phyloP scores from a whole-genome alignment of 23 red algal species.

The Chondrus crispus region DNA sequence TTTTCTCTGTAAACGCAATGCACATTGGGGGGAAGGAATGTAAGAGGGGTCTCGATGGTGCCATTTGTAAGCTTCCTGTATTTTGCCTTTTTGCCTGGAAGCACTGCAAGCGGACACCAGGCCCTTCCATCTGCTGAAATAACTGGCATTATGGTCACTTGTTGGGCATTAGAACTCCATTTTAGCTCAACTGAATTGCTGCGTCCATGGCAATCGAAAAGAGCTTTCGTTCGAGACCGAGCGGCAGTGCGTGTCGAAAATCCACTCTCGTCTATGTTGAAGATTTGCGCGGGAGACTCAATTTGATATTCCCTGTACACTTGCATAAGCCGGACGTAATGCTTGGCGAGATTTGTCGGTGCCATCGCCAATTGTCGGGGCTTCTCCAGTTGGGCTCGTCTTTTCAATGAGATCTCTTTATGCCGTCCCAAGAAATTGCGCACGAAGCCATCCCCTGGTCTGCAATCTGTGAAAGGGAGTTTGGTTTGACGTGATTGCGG shows the following conservation, averaged over 20 bases:
- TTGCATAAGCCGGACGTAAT: neutral
- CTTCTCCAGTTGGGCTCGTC: neutral
- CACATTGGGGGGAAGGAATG: neutral
- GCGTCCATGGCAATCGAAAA: neutral
- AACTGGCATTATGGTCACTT: slow-evolving; percentile 2
- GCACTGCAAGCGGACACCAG: neutral
- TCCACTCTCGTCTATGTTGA: slow-evolving; percentile 9
- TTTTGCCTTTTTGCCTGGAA: neutral
- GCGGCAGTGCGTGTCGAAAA: neutral
- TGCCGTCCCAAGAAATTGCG: too few relatives aligned
- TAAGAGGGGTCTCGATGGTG: neutral
- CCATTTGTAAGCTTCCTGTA: neutral
- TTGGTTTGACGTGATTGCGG: too few relatives aligned
- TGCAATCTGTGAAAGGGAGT: too few relatives aligned
- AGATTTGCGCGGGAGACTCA: too few relatives aligned
- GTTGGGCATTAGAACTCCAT: neutral
- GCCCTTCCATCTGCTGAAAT: neutral
- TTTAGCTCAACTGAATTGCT: slow-evolving; percentile 7
- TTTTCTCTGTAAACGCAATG: neutral
- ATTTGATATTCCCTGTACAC: neutral
- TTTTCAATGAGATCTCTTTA: too few relatives aligned
- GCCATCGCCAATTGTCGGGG: neutral
- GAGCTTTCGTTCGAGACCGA: neutral
- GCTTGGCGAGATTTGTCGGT: neutral
- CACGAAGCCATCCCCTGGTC: too few relatives aligned